Evolutionary conservation across 306 rosid species (phyloP).

Genomic region (Cyamopsis tetragonoloba): DNA sequence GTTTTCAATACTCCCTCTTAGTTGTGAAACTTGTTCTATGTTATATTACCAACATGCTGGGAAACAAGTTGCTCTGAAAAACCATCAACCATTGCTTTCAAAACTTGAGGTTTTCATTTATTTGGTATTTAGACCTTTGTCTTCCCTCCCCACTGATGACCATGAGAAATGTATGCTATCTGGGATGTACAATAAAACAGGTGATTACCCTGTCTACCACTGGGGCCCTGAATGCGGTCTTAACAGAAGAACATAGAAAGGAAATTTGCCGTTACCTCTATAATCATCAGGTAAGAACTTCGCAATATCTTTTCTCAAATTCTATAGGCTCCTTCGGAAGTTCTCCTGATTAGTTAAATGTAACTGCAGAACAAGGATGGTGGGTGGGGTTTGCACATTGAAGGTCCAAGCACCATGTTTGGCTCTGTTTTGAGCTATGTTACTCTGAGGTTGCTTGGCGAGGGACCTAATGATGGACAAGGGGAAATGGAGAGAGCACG

Average conservation of each 20-base stretch:
- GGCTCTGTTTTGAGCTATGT: constrained; percentile 70
- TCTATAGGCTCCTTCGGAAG: background rate
- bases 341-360: constrained; percentile 16
- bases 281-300: constrained; percentile 72
- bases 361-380: constrained; percentile 79
- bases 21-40: constrained; percentile 12
- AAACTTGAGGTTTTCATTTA: background rate
- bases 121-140: background rate
- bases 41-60: background rate
- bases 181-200: constrained; percentile 38
- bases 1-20: constrained; percentile 1
- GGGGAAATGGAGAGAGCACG: constrained; percentile 61
- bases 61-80: background rate
- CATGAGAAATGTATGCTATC: background rate
- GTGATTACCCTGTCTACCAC: constrained; percentile 57
- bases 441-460: constrained; percentile 75
- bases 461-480: constrained; percentile 68
- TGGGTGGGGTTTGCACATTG: constrained; percentile 94
- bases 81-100: background rate
- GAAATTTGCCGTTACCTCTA: constrained; percentile 79
- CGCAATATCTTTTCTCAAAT: background rate
- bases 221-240: constrained; percentile 72
- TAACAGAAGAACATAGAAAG: constrained; percentile 67
- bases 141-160: background rate
- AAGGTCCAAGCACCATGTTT: constrained; percentile 93